Conservation (phyloP, 345 rosid species). For the Syzygium oleosum region DNA sequence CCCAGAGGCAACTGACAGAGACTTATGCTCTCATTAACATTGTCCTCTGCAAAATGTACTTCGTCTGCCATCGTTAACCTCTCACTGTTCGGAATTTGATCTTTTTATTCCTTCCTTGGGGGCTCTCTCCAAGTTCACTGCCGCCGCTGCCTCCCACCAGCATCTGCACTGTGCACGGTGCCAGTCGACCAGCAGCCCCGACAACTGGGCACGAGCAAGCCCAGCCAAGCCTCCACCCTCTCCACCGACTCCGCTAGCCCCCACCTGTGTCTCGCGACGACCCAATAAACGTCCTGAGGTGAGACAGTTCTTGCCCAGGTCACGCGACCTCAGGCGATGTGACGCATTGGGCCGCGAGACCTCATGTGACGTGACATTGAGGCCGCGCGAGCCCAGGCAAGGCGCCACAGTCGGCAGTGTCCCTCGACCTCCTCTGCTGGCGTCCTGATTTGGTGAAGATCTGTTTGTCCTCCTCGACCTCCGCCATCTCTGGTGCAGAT, state of each 20-base stretch:
- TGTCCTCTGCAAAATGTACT: slow-evolving; percentile 16
- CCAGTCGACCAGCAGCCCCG: background rate
- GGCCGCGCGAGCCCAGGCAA: background rate
- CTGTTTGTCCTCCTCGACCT: background rate
- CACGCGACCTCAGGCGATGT: accelerated
- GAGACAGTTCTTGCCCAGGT: background rate
- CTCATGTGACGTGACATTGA: background rate
- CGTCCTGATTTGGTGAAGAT: background rate
- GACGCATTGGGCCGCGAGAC: too few species aligned
- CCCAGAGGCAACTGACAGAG: slow-evolving; percentile 55
- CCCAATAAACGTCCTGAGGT: background rate
- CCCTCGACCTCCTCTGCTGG: background rate
- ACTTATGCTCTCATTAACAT: slow-evolving; percentile 13
- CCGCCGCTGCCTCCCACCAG: background rate
- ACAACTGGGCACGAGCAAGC: background rate
- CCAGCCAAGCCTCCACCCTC: background rate
- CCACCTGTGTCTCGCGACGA: background rate
- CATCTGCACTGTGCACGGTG: background rate
- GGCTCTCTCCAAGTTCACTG: background rate
- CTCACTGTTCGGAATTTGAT: background rate
- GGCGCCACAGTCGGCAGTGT: background rate
- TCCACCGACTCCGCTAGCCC: background rate
- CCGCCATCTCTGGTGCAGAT: background rate
- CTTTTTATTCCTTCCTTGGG: background rate
- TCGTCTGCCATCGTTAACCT: slow-evolving; percentile 33